These are phyloP conservation scores for Strombidium stylifer DNA, from an alignment of 73 alveolate species.

Conservation along the genomic window DNA sequence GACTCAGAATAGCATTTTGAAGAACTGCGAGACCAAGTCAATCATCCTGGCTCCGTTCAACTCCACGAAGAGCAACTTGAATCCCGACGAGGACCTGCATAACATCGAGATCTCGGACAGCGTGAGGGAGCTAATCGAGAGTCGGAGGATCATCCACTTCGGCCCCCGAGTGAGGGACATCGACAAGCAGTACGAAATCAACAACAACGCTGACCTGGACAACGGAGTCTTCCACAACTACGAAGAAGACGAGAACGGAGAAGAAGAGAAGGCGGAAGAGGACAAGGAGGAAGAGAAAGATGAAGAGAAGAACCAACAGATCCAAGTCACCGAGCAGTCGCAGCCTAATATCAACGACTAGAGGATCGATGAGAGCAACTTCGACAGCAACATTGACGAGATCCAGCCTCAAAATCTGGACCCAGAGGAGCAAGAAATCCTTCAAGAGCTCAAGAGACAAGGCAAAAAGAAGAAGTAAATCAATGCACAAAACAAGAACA, in stretches of 20 bases:
- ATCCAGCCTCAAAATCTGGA: too few species aligned
- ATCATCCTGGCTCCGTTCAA: slow-evolving; percentile 72
- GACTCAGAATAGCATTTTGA: slow-evolving; percentile 50
- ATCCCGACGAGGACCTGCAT: neutral
- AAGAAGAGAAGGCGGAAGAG: slow-evolving; percentile 8
- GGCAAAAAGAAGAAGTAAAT: neutral
- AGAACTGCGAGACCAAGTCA: slow-evolving; percentile 50
- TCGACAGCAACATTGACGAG: too few species aligned
- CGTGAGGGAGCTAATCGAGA: slow-evolving; percentile 54
- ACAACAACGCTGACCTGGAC: slow-evolving; percentile 86
- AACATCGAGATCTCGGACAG: slow-evolving; percentile 6
- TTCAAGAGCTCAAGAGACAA: neutral
- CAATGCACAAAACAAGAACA: slow-evolving; percentile 3
- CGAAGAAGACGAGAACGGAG: slow-evolving; percentile 32
- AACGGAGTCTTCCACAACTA: slow-evolving; percentile 73
- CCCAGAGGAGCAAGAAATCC: too few species aligned
- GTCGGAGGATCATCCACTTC: slow-evolving; percentile 67
- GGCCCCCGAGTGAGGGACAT: slow-evolving; percentile 78
- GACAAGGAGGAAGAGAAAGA: slow-evolving; percentile 8
- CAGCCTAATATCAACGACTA: neutral
- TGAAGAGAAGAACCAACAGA: neutral
- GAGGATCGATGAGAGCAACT: neutral
- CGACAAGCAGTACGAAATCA: slow-evolving; percentile 80
- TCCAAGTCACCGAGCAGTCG: neutral
- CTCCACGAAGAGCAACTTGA: slow-evolving; percentile 39